A percentile compares a stretch with the other conserved stretches of the same genome.
Conservation (phyloP, 306 rosid genomes). For the Phaseolus lunatus region DNA sequence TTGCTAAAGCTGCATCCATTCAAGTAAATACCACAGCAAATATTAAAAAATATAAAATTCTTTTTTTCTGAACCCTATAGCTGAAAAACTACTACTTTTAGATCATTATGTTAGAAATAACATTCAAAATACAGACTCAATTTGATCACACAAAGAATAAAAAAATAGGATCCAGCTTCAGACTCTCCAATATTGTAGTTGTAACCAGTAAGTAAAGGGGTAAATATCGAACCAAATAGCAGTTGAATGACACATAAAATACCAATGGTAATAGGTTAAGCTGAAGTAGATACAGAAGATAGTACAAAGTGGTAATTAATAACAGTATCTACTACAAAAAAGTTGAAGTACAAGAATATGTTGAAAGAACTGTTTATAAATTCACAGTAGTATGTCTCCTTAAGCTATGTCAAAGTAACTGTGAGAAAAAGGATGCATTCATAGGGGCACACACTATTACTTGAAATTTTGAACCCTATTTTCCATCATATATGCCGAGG, state of each 20-base stretch:
- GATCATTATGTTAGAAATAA: constrained; percentile 17
- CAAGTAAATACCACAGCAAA: constrained; percentile 45
- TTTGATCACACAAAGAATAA: constrained; percentile 28
- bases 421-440: neutral
- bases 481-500: too few species aligned
- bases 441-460: neutral
- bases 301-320: too few species aligned
- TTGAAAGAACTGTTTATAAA: too few species aligned
- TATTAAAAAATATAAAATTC: constrained; percentile 26
- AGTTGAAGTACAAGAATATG: too few species aligned
- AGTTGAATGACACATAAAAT: constrained; percentile 11
- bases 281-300: too few species aligned
- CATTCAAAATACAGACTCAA: constrained; percentile 27
- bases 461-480: neutral
- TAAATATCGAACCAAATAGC: constrained; percentile 22
- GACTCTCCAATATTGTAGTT: constrained; percentile 5
- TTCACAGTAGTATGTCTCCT: too few species aligned
- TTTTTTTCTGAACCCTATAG: neutral
- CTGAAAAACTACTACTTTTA: constrained; percentile 22
- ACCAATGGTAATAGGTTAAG: neutral
- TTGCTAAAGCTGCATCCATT: constrained; percentile 79
- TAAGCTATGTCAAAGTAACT: too few species aligned
- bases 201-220: constrained; percentile 21
- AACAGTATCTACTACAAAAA: too few species aligned
- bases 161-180: constrained; percentile 14